phyloP scores from a whole-genome alignment of 495 filamentous ascomycete species.

The Penicillium soppii region DNA sequence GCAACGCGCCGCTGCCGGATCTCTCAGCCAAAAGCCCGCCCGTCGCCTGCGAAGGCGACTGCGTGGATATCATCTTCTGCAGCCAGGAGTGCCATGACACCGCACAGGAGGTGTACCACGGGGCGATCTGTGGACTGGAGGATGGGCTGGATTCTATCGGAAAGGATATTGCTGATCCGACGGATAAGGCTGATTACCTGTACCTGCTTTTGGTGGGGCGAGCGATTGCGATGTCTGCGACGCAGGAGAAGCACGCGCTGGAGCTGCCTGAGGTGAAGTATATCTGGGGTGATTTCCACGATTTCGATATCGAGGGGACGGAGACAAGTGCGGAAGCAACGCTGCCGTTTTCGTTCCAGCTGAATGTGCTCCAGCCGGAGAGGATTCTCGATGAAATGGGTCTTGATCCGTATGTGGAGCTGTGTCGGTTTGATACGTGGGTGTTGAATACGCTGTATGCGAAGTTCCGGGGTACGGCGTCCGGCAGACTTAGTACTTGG shows the following conservation, averaged over 20 bases:
- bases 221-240: constrained; percentile 78
- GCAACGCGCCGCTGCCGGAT: constrained; percentile 69
- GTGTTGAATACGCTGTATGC: constrained; percentile 88
- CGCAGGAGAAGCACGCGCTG: constrained; percentile 79
- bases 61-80: constrained; percentile 86
- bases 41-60: constrained; percentile 64
- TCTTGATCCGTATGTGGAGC: constrained; percentile 72
- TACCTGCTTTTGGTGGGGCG: constrained; percentile 79
- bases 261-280: constrained; percentile 83
- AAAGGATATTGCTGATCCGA: constrained; percentile 68
- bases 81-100: constrained; percentile 65
- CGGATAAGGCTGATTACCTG: constrained; percentile 70
- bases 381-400: constrained; percentile 91
- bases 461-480: constrained; percentile 92
- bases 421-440: constrained; percentile 77
- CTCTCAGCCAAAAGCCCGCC: constrained; percentile 45
- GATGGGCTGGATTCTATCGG: constrained; percentile 76
- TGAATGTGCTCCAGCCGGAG: constrained; percentile 77
- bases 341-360: constrained; percentile 85
- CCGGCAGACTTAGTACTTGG: constrained; percentile 68
- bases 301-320: constrained; percentile 20
- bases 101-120: constrained; percentile 79
- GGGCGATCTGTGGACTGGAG: constrained; percentile 74
- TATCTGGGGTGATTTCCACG: constrained; percentile 85
- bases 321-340: constrained; percentile 16